These are phyloP conservation scores for Poa pratensis DNA, from an alignment of 176 grass and related monocot genomes.

Conservation along the genomic window DNA sequence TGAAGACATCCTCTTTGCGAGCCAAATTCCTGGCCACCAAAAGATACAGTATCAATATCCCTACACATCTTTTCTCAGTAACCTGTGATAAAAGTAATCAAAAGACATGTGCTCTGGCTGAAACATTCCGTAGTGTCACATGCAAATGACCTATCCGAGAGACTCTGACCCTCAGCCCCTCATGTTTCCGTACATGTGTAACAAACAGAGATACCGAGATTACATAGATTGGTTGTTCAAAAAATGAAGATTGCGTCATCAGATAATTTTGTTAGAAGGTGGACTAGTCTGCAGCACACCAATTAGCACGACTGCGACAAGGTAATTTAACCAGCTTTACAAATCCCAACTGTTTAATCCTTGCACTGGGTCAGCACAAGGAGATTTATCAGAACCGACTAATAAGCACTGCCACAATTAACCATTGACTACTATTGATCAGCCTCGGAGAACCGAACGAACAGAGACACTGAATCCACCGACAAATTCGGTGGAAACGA, in stretches of 20 bases:
- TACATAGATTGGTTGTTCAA: neutral
- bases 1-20: constrained; percentile 52
- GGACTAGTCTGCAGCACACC: neutral
- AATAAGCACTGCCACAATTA: neutral
- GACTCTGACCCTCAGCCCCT: neutral
- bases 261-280: neutral
- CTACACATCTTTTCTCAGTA: neutral
- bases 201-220: neutral
- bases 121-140: constrained; percentile 2
- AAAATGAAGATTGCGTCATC: neutral
- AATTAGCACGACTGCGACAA: neutral
- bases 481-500: neutral
- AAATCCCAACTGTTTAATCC: neutral
- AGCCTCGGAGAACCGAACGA: neutral
- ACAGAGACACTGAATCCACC: neutral
- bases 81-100: neutral
- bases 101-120: constrained; percentile 13
- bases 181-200: constrained; percentile 25
- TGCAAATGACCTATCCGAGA: neutral
- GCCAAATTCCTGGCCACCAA: constrained; percentile 48
- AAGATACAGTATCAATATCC: neutral
- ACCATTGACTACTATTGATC: neutral
- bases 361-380: no score
- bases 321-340: neutral
- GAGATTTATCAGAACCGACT: neutral